These are phyloP conservation scores for Podospora appendiculata DNA, from an alignment of 495 filamentous ascomycete genomes.

Conservation along the genomic window DNA sequence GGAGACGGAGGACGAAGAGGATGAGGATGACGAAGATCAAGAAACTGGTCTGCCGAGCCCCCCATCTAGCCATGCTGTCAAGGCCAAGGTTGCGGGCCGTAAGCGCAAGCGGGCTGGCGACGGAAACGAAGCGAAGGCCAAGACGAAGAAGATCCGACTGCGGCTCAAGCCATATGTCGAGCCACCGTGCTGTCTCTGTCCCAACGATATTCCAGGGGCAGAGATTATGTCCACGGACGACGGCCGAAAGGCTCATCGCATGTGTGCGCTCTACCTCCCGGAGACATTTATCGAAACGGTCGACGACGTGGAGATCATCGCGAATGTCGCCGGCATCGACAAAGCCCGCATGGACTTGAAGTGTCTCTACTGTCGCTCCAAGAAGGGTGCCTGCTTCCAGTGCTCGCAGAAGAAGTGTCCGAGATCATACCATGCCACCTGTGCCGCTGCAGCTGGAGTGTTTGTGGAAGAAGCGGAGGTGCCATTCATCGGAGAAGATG, in stretches of 20 bases:
- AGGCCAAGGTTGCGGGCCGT: slow-evolving; percentile 51
- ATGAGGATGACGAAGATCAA: slow-evolving; percentile 58
- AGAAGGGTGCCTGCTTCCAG: slow-evolving; percentile 92
- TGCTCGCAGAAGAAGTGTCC: slow-evolving; percentile 94
- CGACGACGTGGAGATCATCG: slow-evolving; percentile 61
- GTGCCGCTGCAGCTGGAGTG: slow-evolving; percentile 84
- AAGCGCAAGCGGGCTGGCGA: slow-evolving; percentile 37
- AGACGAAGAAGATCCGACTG: slow-evolving; percentile 66
- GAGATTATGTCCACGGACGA: slow-evolving; percentile 81
- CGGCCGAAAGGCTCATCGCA: slow-evolving; percentile 77
- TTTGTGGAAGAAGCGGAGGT: slow-evolving; percentile 79
- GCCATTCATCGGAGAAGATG: slow-evolving; percentile 84
- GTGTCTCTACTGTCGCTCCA: slow-evolving; percentile 89
- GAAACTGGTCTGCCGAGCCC: slow-evolving; percentile 68
- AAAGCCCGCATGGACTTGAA: slow-evolving; percentile 86
- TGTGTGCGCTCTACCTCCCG: slow-evolving; percentile 84
- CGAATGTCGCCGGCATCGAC: slow-evolving; percentile 69
- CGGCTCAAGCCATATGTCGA: slow-evolving; percentile 61
- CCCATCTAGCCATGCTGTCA: slow-evolving; percentile 41
- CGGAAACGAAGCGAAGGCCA: slow-evolving; percentile 35
- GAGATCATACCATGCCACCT: slow-evolving; percentile 90
- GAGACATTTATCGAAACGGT: slow-evolving; percentile 81
- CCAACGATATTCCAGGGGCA: slow-evolving; percentile 81
- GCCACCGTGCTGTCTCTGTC: slow-evolving; percentile 89
- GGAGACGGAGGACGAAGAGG: slow-evolving; percentile 70